phyloP scores from a whole-genome alignment of 139 green algal species.

The Mesotaenium endlicherianum region DNA sequence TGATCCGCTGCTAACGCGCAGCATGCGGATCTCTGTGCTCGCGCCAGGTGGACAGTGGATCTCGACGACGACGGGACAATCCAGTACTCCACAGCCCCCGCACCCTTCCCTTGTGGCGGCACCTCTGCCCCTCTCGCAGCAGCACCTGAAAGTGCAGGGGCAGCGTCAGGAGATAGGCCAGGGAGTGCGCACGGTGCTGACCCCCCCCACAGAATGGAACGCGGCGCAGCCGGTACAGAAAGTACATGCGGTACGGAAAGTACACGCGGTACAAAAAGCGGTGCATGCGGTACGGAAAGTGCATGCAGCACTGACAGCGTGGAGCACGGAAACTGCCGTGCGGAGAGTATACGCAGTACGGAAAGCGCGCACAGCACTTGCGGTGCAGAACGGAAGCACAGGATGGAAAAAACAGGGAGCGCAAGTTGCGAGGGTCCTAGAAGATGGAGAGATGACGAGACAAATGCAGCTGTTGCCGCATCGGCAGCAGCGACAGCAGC shows the following conservation, averaged over 20 bases:
- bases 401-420: background rate
- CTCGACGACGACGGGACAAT: conserved; percentile 24
- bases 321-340: too few relatives aligned
- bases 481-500: background rate
- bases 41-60: conserved; percentile 4
- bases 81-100: conserved; percentile 23
- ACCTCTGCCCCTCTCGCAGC: too few relatives aligned
- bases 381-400: background rate
- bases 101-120: background rate
- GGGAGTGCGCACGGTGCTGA: too few relatives aligned
- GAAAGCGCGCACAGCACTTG: background rate
- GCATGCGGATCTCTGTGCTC: background rate
- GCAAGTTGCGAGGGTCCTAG: too few relatives aligned
- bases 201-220: too few relatives aligned
- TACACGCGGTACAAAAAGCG: too few relatives aligned
- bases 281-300: background rate
- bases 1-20: background rate
- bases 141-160: too few relatives aligned
- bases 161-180: too few relatives aligned
- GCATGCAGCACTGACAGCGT: background rate
- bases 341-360: background rate
- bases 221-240: too few relatives aligned
- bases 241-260: too few relatives aligned
- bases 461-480: too few relatives aligned
- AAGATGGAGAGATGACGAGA: too few relatives aligned